Evolutionary conservation across 169 alveolate species (phyloP), one percentile per base, ranked within the genome.

Genomic region (Plasmodium yoelii): DNA sequence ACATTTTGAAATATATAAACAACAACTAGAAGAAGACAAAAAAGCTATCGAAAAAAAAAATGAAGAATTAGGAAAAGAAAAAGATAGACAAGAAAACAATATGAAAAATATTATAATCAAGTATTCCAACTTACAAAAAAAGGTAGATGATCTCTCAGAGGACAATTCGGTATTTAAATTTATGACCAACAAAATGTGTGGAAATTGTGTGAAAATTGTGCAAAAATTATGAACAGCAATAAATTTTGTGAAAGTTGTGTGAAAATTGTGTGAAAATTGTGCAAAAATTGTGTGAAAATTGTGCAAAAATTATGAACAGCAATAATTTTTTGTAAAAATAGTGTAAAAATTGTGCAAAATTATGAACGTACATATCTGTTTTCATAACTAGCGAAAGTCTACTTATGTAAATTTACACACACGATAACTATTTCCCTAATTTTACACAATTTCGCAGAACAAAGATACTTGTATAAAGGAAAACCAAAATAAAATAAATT

Each of bases 41-140:
- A 61, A 73, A 12, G 8, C 10, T 1, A 60, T 74, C 24, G 53
- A 74, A 19, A 61, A 10, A 53, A 42, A 74, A 19, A 74, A 53
- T 46, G 88, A 74, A 22, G 28, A 60, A 74, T 15, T 74, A 19
- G 74, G 55, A 12, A 74, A 61, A 55, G 88, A 74, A 44, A 74
- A 26, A 47, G 24, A 74, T 8, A 15, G 63, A 61, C 70, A 60
- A 34, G 88, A 74, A 39, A 60, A 74, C n/a, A 63, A 74, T 22
- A 61, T 60, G 67, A 74, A 74, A 47, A 74, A 26, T 46, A 74
- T 74, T 39, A 61, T 74, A 1, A 18, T 55, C 44, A 74, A 60
- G 63, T 55, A 46, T 74, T 42, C 1, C n/a, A 34, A 74, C 6
- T 61, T 74, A 42, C 61, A 74, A 55, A 74, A 74, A 53, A 65